Percentiles rank a stretch among this genome's conserved stretches.
Conservation (phyloP, 495 filamentous ascomycete genomes). For the Hyaloscypha bicolor region DNA sequence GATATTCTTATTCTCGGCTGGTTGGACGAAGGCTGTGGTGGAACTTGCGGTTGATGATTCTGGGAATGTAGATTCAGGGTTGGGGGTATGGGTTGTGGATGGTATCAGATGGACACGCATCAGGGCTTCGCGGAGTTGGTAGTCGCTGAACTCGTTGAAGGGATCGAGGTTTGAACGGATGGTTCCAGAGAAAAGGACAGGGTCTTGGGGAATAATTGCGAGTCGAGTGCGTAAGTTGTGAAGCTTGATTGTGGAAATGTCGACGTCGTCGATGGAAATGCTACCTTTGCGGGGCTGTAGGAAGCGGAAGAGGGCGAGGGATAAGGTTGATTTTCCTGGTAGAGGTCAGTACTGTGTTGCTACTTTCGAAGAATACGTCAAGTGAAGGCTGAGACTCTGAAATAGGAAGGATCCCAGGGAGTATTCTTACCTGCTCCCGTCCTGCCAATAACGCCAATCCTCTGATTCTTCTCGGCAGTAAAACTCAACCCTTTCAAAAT, state of each 20-base stretch:
- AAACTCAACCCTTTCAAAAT: conserved; percentile 47
- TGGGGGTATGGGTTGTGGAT: conserved; percentile 15
- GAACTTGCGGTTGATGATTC: conserved; percentile 21
- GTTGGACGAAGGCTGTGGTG: conserved; percentile 4
- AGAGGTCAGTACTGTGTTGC: background rate
- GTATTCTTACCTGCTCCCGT: conserved; percentile 46
- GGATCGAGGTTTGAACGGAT: conserved; percentile 53
- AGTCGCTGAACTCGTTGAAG: conserved; percentile 52
- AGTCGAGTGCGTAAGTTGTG: conserved; percentile 48
- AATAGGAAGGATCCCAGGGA: too few relatives aligned
- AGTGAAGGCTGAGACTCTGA: too few relatives aligned
- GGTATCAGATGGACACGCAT: conserved; percentile 56
- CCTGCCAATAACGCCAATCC: conserved; percentile 51
- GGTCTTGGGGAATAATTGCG: conserved; percentile 56
- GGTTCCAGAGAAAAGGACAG: conserved; percentile 50
- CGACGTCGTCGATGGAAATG: conserved; percentile 52
- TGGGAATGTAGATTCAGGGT: background rate
- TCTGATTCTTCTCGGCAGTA: conserved; percentile 36
- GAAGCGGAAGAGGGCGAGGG: conserved; percentile 50
- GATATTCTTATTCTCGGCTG: conserved; percentile 40
- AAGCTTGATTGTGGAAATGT: conserved; percentile 50
- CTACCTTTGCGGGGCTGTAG: conserved; percentile 44
- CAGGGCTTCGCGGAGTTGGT: conserved; percentile 56
- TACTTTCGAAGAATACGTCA: background rate
- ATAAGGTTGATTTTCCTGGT: conserved; percentile 45